Evolutionary conservation across 306 rosid genomes (phyloP), one percentile per base, ranked within the genome.

Genomic region (Trifolium pratense): DNA sequence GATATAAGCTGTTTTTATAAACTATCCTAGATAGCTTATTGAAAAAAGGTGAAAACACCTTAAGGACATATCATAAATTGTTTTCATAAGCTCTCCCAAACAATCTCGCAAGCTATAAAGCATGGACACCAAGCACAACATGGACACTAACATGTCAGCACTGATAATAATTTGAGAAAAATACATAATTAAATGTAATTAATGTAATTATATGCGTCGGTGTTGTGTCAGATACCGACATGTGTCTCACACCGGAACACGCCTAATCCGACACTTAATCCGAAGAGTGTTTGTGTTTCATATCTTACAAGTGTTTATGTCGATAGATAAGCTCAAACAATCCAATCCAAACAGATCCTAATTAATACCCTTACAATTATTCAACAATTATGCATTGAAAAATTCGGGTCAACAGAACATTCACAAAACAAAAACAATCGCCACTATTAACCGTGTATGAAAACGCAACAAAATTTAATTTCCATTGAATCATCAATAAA

Each of bases 401-500:
- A 14, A 14, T 48, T 67, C 43, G 1, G 7, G 70, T 34, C 63
- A 60, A 37, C 45, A 66, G 21, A 31, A 31, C 57, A 53, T 60
- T 69, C 43, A 29, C 17, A 57, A 61, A 67, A 25, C 25, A 75
- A 31, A 46, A 69, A 12, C 55, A 65, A 15, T 42, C 13, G 23
- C 25, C 6, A 49, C 32, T n/a, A 6, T 29, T 15, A 13, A 29
- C 29, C 15, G 39, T 34, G 40, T 9, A 21, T 25, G 51, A 62
- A 59, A 67, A 63, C 21, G 32, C 49, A 26, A 26, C 31, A 26
- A 26, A 26, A 3, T 26, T 26, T 26, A n/a, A n/a, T n/a, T n/a
- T 21, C 32, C 32, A 64, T 16, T 20, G 31, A 75, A 45, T 14
- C 63, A 45, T 9, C 62, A 83, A 64, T 31, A 63, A 56, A 61